Percentiles rank a stretch among this genome's conserved stretches.
phyloP scores from a whole-genome alignment of 306 rosid species.

The Castanopsis chinensis region DNA sequence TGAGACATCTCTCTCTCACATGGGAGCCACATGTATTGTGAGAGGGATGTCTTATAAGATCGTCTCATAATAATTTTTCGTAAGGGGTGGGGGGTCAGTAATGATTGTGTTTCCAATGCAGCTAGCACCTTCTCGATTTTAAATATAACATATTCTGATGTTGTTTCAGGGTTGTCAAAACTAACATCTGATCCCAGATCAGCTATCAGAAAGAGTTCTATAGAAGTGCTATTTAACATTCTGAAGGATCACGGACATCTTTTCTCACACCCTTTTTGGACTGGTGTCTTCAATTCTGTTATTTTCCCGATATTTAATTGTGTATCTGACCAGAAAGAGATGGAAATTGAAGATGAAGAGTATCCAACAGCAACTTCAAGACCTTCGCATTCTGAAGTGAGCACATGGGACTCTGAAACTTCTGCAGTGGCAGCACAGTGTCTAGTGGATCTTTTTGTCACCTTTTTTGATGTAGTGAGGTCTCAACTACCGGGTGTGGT shows the following conservation, averaged over 20 bases:
- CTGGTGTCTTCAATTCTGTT: slow-evolving; percentile 63
- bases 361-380: slow-evolving; percentile 34
- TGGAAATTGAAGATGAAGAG: slow-evolving; percentile 31
- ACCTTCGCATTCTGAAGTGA: slow-evolving; percentile 53
- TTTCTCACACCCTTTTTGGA: slow-evolving; percentile 78
- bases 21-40: too few relatives aligned
- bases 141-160: neutral
- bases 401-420: slow-evolving; percentile 89
- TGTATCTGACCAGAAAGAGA: slow-evolving; percentile 49
- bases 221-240: slow-evolving; percentile 97
- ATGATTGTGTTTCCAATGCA: neutral
- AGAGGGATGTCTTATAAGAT: too few relatives aligned
- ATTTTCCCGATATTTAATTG: slow-evolving; percentile 71
- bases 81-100: neutral
- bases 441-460: slow-evolving; percentile 73
- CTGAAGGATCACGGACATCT: slow-evolving; percentile 96
- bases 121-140: neutral
- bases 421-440: slow-evolving; percentile 80
- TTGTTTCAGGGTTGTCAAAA: slow-evolving; percentile 81
- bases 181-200: slow-evolving; percentile 88
- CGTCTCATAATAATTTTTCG: neutral
- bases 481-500: slow-evolving; percentile 83
- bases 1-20: too few relatives aligned
- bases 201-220: slow-evolving; percentile 93
- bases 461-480: slow-evolving; percentile 64